Base-by-base conservation (phyloP, 2,329 filamentous ascomycete species). In the Pezicula neosporulosa region DNA sequence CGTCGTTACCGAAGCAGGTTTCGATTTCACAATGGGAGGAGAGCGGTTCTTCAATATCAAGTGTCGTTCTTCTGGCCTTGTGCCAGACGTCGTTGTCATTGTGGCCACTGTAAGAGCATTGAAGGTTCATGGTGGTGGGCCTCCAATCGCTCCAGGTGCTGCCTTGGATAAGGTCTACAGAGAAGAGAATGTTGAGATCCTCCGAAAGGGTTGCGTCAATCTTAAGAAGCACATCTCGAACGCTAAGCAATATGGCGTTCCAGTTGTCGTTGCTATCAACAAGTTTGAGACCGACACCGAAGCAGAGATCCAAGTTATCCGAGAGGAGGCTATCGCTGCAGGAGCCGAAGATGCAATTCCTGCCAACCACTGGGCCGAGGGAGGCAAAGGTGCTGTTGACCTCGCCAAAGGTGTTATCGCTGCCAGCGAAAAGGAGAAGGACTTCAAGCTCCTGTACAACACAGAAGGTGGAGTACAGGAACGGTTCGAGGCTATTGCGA, bases 31-130 rank as follows among this genome's bases (percentile, higher is more conserved):
- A 64, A 99, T 99, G 94, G 94, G 94, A 58, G 94, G 94, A 57
- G 94, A 99, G 80, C 88, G 94, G 48, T 99, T 99, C 81, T 97
- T 99, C 84, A 97, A 99, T 77, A 97, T 99, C 79, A 99, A 99
- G 80, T 97, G 94, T 76, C 88, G 94, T 54, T 89, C 91, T 9
- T 97, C 93, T 6, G 93, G 93, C 21, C 85, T 99, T 43, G 83
- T 90, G 2, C 94, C 94, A 2, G 94, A 99, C 65, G 90, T 91
- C 1, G 92, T 96, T 6, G 90, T 99, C 42, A 86, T 99, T 53
- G 94, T 99, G 36, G 93, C 94, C 21, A 99, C 94, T 2, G 89
- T 99, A 43, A 87, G 94, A 60, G 94, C 94, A 6, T 79, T 99
- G 58, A 99, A 99, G 80, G 92, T 97, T 4, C 94, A 99, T 70